Conservation (phyloP, 208 protist genomes). For the Trypanosoma caninum region DNA sequence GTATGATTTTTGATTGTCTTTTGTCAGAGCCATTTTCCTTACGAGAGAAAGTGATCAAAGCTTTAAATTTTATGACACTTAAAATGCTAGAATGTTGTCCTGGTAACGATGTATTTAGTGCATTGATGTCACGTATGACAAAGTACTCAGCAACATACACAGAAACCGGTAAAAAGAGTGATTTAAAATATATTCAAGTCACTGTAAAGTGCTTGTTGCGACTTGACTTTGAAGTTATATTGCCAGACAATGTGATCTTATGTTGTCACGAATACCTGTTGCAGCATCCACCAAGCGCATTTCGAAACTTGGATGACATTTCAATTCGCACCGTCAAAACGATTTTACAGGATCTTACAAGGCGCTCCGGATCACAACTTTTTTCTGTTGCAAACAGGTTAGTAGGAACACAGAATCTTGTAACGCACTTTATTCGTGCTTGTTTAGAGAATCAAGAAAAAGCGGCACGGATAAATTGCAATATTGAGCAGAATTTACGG, state of each 20-base stretch:
- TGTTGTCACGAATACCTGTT: constrained; percentile 88
- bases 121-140: constrained; percentile 74
- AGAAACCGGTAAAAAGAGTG: constrained; percentile 47
- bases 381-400: constrained; percentile 47
- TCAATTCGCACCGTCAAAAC: constrained; percentile 89
- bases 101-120: constrained; percentile 77
- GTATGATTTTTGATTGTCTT: constrained; percentile 84
- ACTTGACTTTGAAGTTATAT: constrained; percentile 51
- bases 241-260: constrained; percentile 68
- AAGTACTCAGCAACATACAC: constrained; percentile 81
- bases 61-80: constrained; percentile 83
- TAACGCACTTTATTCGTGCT: constrained; percentile 85
- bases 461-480: neutral
- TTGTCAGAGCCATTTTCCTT: constrained; percentile 77
- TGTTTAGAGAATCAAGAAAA: constrained; percentile 62
- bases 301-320: constrained; percentile 81
- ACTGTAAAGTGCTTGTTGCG: constrained; percentile 89
- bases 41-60: constrained; percentile 62
- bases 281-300: constrained; percentile 84
- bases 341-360: constrained; percentile 68
- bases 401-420: constrained; percentile 73
- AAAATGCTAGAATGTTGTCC: constrained; percentile 63
- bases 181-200: constrained; percentile 89
- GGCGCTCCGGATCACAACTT: constrained; percentile 42
- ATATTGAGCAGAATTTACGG: neutral